Evolutionary conservation across 352 stramenopile species (phyloP).

Genomic region (Phytophthora crassamura): DNA sequence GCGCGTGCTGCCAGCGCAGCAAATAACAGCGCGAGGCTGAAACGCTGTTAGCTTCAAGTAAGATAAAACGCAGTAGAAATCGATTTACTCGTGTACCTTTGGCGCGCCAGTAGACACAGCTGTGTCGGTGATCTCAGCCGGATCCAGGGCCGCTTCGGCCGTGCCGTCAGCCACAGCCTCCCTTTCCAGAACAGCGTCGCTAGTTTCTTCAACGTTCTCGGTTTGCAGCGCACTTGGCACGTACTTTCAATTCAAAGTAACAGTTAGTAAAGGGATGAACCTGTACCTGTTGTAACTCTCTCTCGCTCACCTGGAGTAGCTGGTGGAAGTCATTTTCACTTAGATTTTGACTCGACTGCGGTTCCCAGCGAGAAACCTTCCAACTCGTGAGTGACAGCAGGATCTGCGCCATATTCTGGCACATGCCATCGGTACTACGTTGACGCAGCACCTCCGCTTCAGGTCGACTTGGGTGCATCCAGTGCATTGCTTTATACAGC

Average conservation of each 20-base stretch:
- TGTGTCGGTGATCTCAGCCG: constrained; percentile 4
- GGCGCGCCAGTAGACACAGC: neutral
- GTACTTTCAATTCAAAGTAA: constrained; percentile 19
- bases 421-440: constrained; percentile 18
- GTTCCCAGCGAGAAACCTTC: constrained; percentile 58
- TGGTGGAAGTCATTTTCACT: constrained; percentile 49
- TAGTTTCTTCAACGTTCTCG: constrained; percentile 25
- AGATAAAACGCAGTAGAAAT: too few species aligned
- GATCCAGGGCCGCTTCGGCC: neutral
- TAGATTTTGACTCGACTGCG: constrained; percentile 6
- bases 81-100: too few species aligned
- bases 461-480: constrained; percentile 35
- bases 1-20: constrained; percentile 29
- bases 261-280: neutral
- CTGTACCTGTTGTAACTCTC: too few species aligned
- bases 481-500: constrained; percentile 73
- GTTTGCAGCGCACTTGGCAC: constrained; percentile 15
- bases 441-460: constrained; percentile 1
- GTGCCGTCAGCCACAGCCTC: constrained; percentile 12
- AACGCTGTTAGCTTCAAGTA: constrained; percentile 23
- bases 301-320: constrained; percentile 36
- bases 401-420: constrained; percentile 37
- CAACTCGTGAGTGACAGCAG: constrained; percentile 62
- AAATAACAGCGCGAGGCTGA: constrained; percentile 57
- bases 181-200: constrained; percentile 11